Evolutionary conservation across 1,139 yeast species (phyloP).

Genomic region (Kodamaea alishanica): DNA sequence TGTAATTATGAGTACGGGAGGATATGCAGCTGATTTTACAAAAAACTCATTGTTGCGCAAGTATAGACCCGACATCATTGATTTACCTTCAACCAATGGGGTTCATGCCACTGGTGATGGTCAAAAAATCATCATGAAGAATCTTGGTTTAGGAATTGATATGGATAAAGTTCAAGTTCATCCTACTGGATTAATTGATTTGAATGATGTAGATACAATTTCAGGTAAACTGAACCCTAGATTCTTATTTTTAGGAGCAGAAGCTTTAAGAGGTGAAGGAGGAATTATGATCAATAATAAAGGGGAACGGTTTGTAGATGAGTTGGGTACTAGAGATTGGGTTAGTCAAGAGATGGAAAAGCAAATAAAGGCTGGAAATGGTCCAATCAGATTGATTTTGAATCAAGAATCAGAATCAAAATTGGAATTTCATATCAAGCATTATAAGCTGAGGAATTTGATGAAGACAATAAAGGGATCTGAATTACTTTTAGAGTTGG

Average conservation of each 20-base stretch:
- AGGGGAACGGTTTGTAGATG: conserved; percentile 70
- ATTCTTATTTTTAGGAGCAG: conserved; percentile 73
- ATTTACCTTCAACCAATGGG: conserved; percentile 72
- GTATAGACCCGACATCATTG: conserved; percentile 59
- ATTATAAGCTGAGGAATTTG: conserved; percentile 63
- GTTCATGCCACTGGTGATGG: conserved; percentile 78
- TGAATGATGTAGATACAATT: conserved; percentile 49
- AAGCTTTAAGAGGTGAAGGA: conserved; percentile 74
- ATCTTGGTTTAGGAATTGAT: conserved; percentile 63
- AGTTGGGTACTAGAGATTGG: conserved; percentile 65
- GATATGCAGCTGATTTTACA: conserved; percentile 63
- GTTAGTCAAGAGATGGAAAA: conserved; percentile 61
- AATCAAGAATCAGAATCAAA: conserved; percentile 42
- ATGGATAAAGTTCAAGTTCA: conserved; percentile 78
- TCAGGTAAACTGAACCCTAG: conserved; percentile 38
- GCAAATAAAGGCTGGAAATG: conserved; percentile 41
- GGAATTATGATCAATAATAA: conserved; percentile 61
- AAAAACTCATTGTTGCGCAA: conserved; percentile 48
- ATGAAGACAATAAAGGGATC: conserved; percentile 51
- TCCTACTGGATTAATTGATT: conserved; percentile 77
- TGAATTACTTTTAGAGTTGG: conserved; percentile 45
- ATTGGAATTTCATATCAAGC: conserved; percentile 57
- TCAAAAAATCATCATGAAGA: conserved; percentile 53
- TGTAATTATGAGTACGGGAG: conserved; percentile 78
- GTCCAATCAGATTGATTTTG: conserved; percentile 50